Evolutionary conservation across 495 filamentous ascomycete genomes (phyloP).

Genomic region (Hypoxylon lienhwacheense): DNA sequence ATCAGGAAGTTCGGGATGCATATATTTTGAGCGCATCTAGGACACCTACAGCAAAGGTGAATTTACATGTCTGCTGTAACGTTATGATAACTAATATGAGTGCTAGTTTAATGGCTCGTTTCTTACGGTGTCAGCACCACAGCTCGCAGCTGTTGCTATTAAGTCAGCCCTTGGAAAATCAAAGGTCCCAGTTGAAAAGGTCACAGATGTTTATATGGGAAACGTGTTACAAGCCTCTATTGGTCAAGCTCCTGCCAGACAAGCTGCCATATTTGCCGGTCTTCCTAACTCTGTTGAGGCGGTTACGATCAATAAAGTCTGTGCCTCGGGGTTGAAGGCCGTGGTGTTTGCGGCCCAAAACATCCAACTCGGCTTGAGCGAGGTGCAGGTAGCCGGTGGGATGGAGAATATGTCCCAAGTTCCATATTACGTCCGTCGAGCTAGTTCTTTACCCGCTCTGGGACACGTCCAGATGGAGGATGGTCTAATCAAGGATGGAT

Average conservation of each 20-base stretch:
- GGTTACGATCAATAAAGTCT: conserved; percentile 95
- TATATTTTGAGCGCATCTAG: conserved; percentile 89
- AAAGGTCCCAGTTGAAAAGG: conserved; percentile 70
- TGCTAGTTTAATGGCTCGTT: conserved; percentile 89
- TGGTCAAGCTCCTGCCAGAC: conserved; percentile 89
- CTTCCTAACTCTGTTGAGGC: conserved; percentile 77
- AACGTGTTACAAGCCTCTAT: conserved; percentile 85
- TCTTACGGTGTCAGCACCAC: conserved; percentile 75
- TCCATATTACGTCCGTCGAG: conserved; percentile 84
- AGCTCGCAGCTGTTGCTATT: conserved; percentile 85
- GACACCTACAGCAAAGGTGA: conserved; percentile 85
- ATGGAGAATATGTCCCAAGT: conserved; percentile 98
- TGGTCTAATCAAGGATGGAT: conserved; percentile 89
- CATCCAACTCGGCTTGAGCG: conserved; percentile 84
- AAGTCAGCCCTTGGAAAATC: conserved; percentile 85
- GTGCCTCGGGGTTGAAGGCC: conserved; percentile 90
- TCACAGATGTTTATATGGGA: conserved; percentile 94
- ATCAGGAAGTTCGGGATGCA: conserved; percentile 76
- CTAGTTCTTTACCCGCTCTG: conserved; percentile 74
- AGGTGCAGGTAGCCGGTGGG: conserved; percentile 87
- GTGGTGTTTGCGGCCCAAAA: conserved; percentile 88
- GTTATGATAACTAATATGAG: conserved; percentile 13
- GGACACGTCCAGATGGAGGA: conserved; percentile 86
- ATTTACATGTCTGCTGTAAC: conserved; percentile 11
- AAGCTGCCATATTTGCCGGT: conserved; percentile 87